Conservation (phyloP, 148 eudicot species). For the Selenicereus undatus region DNA sequence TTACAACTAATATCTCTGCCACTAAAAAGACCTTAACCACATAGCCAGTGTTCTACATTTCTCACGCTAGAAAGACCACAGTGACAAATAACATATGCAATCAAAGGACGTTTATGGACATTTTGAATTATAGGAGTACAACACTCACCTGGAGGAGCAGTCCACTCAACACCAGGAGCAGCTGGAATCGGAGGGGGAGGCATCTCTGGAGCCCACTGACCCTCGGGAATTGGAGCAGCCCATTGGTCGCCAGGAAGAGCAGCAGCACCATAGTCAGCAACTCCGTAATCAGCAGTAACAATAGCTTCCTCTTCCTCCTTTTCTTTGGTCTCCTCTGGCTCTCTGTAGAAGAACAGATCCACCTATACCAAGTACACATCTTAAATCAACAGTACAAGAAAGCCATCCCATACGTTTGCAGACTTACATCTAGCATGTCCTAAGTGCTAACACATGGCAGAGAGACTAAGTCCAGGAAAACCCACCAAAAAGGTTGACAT, state of each 20-base stretch:
- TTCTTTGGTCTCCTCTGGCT: conserved; percentile 64
- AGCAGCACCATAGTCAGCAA: conserved; percentile 28
- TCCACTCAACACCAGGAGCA: conserved; percentile 34
- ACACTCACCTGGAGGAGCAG: conserved; percentile 30
- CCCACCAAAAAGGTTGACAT: background rate
- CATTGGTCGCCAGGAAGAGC: conserved; percentile 37
- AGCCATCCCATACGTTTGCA: background rate
- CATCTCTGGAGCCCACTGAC: conserved; percentile 28
- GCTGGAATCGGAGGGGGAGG: conserved; percentile 17
- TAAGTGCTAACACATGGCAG: background rate
- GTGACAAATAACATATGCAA: background rate
- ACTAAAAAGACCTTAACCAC: background rate
- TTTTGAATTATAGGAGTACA: background rate
- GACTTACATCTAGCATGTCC: background rate
- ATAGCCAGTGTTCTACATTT: background rate
- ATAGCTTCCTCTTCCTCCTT: conserved; percentile 45
- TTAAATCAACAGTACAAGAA: background rate
- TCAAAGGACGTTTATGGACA: background rate
- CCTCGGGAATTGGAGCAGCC: conserved; percentile 30
- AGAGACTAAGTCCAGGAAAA: background rate
- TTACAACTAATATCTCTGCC: too few species aligned
- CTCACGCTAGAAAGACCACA: background rate
- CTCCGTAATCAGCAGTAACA: conserved; percentile 36
- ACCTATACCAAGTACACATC: conserved; percentile 36
- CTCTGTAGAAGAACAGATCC: conserved; percentile 68